phyloP scores from a whole-genome alignment of 768 basidiomycete species.

The Naganishia randhawae region DNA sequence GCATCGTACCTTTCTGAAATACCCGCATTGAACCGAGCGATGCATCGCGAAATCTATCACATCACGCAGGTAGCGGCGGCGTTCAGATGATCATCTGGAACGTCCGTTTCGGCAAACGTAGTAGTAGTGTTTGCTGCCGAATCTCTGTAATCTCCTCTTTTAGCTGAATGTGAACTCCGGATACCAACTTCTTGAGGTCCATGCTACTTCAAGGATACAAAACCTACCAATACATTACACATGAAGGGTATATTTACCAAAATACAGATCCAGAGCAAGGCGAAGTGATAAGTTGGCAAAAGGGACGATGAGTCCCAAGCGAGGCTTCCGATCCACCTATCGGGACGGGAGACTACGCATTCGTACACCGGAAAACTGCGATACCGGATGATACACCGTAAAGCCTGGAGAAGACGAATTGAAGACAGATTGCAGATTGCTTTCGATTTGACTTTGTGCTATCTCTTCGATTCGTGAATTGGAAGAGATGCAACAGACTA shows the following conservation, averaged over 20 bases:
- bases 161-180: no score
- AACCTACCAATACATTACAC: conserved; percentile 5
- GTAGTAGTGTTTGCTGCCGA: no score
- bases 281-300: background rate
- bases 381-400: background rate
- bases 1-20: no score
- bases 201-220: background rate
- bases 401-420: background rate
- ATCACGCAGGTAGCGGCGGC: no score
- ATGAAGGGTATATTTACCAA: background rate
- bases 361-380: background rate
- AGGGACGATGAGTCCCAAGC: no score
- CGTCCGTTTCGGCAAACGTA: no score
- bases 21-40: no score
- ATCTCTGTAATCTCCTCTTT: no score
- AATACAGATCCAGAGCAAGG: background rate
- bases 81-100: no score
- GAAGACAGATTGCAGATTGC: background rate
- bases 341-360: background rate
- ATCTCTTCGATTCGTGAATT: background rate
- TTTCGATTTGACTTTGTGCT: background rate
- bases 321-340: background rate
- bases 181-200: background rate
- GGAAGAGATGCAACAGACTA: background rate
- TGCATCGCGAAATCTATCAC: no score